Base-by-base conservation (phyloP, 176 grass and related monocot genomes). In the Ensete glaucum region DNA sequence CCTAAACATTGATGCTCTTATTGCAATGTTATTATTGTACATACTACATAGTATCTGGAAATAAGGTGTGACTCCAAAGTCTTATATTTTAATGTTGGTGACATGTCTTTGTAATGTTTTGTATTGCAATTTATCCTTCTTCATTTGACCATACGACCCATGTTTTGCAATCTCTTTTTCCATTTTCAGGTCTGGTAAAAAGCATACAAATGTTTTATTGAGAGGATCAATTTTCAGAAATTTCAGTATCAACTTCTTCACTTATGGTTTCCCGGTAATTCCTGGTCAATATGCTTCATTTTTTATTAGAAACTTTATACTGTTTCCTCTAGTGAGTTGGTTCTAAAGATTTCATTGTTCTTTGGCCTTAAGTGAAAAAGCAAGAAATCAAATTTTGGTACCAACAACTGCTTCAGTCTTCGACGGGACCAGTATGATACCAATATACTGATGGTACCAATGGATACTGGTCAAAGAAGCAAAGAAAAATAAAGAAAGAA, bases 241-340 rank as follows among this genome's bases (percentile, higher is more conserved):
- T 76, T 93, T 97, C 78, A 83, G 90, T 69, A 92, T 97, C 69
- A 97, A 97, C 74, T 97, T 97, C 84, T 97, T 97, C 80, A 97
- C 85, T 82, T 93, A 97, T 66, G 93, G 93, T 25, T 97, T 97
- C 77, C 93, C 93, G 83, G 93, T 97, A 97, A 21, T 69, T 81
- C 43, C 74, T 76, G 21, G 9, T 53, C 26, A 23, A 70, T 82
- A 8, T 20, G 50, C 54, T 65, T 83, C 17, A 26, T 20, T 14
- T 74, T 62, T 53, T 43, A 6, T 82, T 26, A 11, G 16, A 62
- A 2, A 24, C 77, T 65, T 66, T 78, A 67, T 67, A 11, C 71
- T 62, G 21, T 55, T 16, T 50, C 43, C 74, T 69, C 34, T 76
- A 20, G 48, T 23, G 53, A 58, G 29, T 72, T 25, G 14, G n/a